phyloP scores from a whole-genome alignment of 306 rosid genomes.

The Lathyrus aphaca region DNA sequence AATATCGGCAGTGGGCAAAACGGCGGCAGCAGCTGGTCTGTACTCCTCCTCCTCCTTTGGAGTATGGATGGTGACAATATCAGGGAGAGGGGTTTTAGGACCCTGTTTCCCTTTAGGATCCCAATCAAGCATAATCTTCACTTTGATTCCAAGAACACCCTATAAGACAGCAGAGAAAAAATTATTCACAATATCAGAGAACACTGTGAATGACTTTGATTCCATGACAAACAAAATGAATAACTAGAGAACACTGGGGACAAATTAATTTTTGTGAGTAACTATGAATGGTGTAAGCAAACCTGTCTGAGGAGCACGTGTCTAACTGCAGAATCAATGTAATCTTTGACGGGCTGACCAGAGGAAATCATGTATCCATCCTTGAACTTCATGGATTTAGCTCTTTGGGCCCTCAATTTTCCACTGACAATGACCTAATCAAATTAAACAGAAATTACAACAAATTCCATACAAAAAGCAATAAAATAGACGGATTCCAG shows the following conservation, averaged over 20 bases:
- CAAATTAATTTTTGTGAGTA: too few species aligned
- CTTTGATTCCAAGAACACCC: slow-evolving; percentile 5
- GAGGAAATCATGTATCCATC: slow-evolving; percentile 32
- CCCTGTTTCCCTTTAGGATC: slow-evolving; percentile 21
- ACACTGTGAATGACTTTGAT: too few species aligned
- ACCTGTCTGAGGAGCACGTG: slow-evolving; percentile 30
- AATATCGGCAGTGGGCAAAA: slow-evolving; percentile 5
- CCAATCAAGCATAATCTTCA: slow-evolving; percentile 21
- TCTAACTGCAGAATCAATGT: slow-evolving; percentile 28
- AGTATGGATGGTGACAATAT: slow-evolving; percentile 19
- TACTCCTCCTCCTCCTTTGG: slow-evolving; percentile 16
- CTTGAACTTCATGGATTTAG: slow-evolving; percentile 28
- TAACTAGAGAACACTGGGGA: neutral
- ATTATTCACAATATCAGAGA: neutral
- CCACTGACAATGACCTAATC: slow-evolving; percentile 24
- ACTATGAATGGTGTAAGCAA: neutral
- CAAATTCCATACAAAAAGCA: neutral
- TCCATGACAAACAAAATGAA: neutral
- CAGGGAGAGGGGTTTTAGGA: slow-evolving; percentile 14
- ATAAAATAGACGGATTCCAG: neutral
- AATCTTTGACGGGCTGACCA: slow-evolving; percentile 26
- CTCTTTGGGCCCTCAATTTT: slow-evolving; percentile 26
- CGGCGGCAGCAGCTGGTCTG: neutral
- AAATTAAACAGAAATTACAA: neutral
- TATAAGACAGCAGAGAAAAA: neutral